phyloP scores from a whole-genome alignment of 192 early-diverging fungal genomes.

The Coemansia sp. region DNA sequence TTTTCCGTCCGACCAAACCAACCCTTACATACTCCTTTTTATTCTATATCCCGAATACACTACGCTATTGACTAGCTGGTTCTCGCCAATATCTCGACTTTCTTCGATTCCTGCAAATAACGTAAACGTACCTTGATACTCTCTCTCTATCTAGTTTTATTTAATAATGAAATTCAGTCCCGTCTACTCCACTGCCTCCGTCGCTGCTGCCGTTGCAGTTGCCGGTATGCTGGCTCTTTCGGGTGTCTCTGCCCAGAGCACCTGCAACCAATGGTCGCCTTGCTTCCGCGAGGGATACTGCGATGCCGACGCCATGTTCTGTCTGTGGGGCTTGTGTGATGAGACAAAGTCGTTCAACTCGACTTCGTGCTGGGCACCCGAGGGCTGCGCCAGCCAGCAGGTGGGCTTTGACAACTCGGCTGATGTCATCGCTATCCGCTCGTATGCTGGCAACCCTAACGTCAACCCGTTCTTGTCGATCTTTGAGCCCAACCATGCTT shows the following conservation, averaged over 20 bases:
- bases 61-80: not conserved
- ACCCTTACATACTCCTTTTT: not conserved
- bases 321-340: conserved; percentile 47
- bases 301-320: conserved; percentile 39
- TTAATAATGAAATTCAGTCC: conserved; percentile 15
- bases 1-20: not conserved
- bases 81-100: too few species aligned
- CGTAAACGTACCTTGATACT: too few species aligned
- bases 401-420: conserved; percentile 30
- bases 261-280: conserved; percentile 34
- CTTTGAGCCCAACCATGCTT: conserved; percentile 36
- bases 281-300: conserved; percentile 54
- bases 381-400: conserved; percentile 27
- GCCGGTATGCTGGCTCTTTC: conserved; percentile 9
- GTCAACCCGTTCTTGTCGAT: conserved; percentile 49
- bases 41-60: not conserved
- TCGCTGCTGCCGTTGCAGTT: conserved; percentile 12
- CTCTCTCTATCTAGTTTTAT: not conserved
- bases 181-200: conserved; percentile 9
- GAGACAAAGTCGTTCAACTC: conserved; percentile 40
- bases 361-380: conserved; percentile 41
- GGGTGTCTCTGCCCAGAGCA: conserved; percentile 26
- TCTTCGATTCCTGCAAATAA: too few species aligned
- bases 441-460: conserved; percentile 24
- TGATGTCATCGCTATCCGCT: conserved; percentile 23